phyloP scores from a whole-genome alignment of 2,329 filamentous ascomycete genomes.

The Exophiala dermatitidis region DNA sequence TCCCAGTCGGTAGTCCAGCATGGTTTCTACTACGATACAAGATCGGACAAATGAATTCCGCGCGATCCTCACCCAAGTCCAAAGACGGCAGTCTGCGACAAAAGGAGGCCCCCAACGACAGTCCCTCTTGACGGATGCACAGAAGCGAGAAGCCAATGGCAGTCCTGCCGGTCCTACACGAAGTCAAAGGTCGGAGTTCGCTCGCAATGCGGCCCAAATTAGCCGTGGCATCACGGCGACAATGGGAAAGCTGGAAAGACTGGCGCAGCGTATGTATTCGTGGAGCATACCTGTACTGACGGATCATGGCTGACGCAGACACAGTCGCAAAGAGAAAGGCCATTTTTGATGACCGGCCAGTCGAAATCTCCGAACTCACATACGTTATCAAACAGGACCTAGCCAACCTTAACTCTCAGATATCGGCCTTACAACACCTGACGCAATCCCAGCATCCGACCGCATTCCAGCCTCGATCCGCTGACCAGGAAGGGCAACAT shows the following conservation, averaged over 20 bases:
- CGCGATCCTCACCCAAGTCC: constrained; percentile 78
- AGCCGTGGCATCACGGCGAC: constrained; percentile 84
- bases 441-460: constrained; percentile 69
- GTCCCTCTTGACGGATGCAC: constrained; percentile 66
- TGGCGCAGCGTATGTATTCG: constrained; percentile 65
- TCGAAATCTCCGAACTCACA: constrained; percentile 94
- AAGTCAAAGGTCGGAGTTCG: constrained; percentile 78
- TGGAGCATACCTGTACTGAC: too few species aligned
- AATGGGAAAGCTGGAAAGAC: constrained; percentile 88
- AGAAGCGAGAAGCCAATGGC: constrained; percentile 54
- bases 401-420: constrained; percentile 76
- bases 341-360: constrained; percentile 90
- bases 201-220: constrained; percentile 82
- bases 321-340: constrained; percentile 90
- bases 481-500: constrained; percentile 82
- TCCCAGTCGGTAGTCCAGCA: constrained; percentile 27
- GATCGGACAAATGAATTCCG: constrained; percentile 95
- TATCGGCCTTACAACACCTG: constrained; percentile 70
- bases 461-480: constrained; percentile 38
- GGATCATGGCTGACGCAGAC: background rate
- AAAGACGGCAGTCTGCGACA: constrained; percentile 66
- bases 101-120: constrained; percentile 75
- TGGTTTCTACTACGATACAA: constrained; percentile 68
- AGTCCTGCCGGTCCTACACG: constrained; percentile 44
- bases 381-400: constrained; percentile 98